Base-by-base conservation (phyloP, 352 stramenopile species). In the Globisporangium irregulare region DNA sequence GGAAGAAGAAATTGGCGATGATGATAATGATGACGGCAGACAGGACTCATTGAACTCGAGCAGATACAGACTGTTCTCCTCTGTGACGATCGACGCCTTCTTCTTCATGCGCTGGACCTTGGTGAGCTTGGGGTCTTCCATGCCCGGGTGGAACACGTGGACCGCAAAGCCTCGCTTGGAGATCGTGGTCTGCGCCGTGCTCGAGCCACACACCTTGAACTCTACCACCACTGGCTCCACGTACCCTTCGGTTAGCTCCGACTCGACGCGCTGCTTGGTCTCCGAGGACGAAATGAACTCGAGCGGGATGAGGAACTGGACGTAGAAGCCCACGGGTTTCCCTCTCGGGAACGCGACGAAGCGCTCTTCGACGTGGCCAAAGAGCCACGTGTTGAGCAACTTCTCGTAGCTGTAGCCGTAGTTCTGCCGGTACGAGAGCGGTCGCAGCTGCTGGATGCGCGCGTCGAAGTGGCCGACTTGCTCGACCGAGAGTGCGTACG, bases 261-360 rank as follows among this genome's bases (percentile, higher is more conserved):
- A 53, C 7, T 54, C 50, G n/a, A 51, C 58, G 20, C 59, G 65
- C 10, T 78, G 65, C 34, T 58, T 61, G 25, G 25, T 63, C n/a
- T 67, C 65, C 18, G 38, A 54, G 20, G 36, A 56, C 3, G 56
- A 41, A 4, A 68, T 58, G 2, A 43, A 60, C 6, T 55, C 66
- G 54, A 27, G 50, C n/a, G 80, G 76, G 0, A 90, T 62, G n/a
- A 88, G 67, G 46, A 92, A 78, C 64, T 92, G 84, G 34, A 92
- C 46, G 72, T 89, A 92, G 50, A 79, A 75, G 1, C 84, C 84
- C 0, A 73, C 62, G 3, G 73, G 66, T 22, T 81, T 87, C 0
- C 84, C 84, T 1, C 81, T 66, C 20, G 82, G 84, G 66, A 89
- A 78, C 15, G 80, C 72, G 8, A 87, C 79, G 12, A 92, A 62